Percentiles rank a stretch among this genome's conserved stretches.
These are phyloP conservation scores for Coniophora puteana DNA, from an alignment of 1,284 basidiomycete species.

Conservation along the genomic window DNA sequence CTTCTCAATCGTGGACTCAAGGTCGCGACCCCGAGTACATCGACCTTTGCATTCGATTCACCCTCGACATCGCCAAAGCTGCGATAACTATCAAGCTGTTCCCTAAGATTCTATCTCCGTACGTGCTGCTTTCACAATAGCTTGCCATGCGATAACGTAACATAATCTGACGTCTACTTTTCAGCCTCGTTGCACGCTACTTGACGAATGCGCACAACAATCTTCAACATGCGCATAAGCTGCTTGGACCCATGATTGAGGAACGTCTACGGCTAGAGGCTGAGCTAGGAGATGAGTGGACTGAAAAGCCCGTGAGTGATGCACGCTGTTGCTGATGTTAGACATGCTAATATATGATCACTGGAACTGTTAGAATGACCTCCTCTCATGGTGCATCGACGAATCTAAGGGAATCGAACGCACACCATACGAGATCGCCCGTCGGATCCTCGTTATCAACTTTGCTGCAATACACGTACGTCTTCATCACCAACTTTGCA, in stretches of 20 bases:
- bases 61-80: slow-evolving; percentile 26
- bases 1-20: slow-evolving; percentile 12
- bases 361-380: slow-evolving; percentile 34
- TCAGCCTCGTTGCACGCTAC: slow-evolving; percentile 11
- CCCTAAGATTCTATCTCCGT: slow-evolving; percentile 38
- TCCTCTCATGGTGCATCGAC: slow-evolving; percentile 46
- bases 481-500: too few relatives aligned
- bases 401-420: slow-evolving; percentile 28
- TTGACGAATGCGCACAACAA: slow-evolving; percentile 18
- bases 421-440: slow-evolving; percentile 22
- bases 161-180: too few relatives aligned
- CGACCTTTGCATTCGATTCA: slow-evolving; percentile 30
- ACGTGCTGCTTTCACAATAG: slow-evolving; percentile 8
- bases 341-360: not conserved
- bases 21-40: slow-evolving; percentile 38
- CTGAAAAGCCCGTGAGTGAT: slow-evolving; percentile 33
- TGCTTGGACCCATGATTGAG: slow-evolving; percentile 34
- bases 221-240: slow-evolving; percentile 14
- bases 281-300: slow-evolving; percentile 31
- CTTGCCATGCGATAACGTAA: too few relatives aligned
- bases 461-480: slow-evolving; percentile 36
- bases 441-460: slow-evolving; percentile 31
- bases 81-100: slow-evolving; percentile 27
- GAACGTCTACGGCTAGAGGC: slow-evolving; percentile 28
- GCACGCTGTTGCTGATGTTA: too few relatives aligned